These are phyloP conservation scores for Vitis amurensis DNA, from an alignment of 164 flowering plant species.

Conservation along the genomic window DNA sequence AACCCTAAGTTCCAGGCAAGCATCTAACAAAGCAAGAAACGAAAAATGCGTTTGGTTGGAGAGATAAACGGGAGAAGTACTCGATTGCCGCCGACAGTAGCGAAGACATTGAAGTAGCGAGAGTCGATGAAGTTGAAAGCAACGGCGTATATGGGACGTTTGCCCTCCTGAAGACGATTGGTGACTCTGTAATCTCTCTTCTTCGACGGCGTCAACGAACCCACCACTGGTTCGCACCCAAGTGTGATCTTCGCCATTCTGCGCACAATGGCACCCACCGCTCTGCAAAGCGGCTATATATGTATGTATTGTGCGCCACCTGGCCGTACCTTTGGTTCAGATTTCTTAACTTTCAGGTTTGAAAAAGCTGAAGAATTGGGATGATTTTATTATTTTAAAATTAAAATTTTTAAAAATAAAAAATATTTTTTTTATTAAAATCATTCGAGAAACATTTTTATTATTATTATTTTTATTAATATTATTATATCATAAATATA, in stretches of 20 bases:
- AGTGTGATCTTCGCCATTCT: constrained; percentile 53
- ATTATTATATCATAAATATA: too few relatives aligned
- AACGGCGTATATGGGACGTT: constrained; percentile 85
- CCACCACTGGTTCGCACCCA: constrained; percentile 79
- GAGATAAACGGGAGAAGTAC: constrained; percentile 26
- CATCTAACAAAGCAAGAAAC: background rate
- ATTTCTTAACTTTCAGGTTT: too few relatives aligned
- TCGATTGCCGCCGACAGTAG: constrained; percentile 90
- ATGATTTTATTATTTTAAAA: too few relatives aligned
- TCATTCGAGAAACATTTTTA: too few relatives aligned
- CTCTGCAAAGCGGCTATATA: too few relatives aligned
- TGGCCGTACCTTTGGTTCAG: too few relatives aligned
- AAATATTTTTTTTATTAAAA: too few relatives aligned
- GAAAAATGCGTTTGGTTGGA: background rate
- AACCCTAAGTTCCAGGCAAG: too few relatives aligned
- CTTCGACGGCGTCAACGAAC: constrained; percentile 60
- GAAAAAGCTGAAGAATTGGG: too few relatives aligned
- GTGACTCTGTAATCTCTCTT: constrained; percentile 83
- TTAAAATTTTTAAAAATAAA: too few relatives aligned
- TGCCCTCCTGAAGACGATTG: constrained; percentile 86
- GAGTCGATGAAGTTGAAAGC: constrained; percentile 94
- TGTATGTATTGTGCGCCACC: too few relatives aligned
- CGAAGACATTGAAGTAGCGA: constrained; percentile 83
- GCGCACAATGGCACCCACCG: background rate
- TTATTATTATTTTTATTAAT: too few relatives aligned